Evolutionary conservation across 768 basidiomycete genomes (phyloP), one percentile per base, ranked within the genome.

Genomic region (Leccinum rimulosum): DNA sequence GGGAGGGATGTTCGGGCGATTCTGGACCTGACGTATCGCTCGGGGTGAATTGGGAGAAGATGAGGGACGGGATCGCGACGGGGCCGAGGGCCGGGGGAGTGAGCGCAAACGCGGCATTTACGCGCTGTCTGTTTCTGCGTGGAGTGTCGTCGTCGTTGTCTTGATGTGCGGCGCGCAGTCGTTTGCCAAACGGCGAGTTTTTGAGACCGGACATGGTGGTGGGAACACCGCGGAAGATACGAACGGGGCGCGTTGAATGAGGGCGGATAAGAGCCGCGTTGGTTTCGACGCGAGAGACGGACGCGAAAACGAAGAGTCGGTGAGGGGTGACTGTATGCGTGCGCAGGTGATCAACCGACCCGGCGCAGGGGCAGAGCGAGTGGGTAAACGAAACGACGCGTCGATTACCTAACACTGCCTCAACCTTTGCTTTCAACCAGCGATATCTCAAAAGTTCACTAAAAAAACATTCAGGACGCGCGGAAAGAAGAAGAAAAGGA

Each of bases 171-270:
- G 87, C 87, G 47, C 89, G 84, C n/a, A 92, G 79, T 12, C 90
- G 84, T 69, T 91, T 92, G 47, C 88, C 89, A 74, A 90, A 92
- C 1, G 87, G 88, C 67, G 90, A 91, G 74, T 91, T 91, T 79
- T 88, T 89, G 75, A 91, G 81, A 56, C 84, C 83, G 58, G 88
- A 86, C 88, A 90, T 90, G 50, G 55, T 90, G 50, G 55, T 48
- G 49, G 43, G 58, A 15, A 14, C 15, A 50, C 38, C 48, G 33
- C 25, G 56, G 31, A 9, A 51, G 3, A 30, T 50, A 19, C 9
- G 50, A 27, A 51, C 15, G 51, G 45, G n/a, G 45, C 33, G 52
- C 40, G 35, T 33, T 36, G 56, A 25, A 30, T n/a, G 52, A 0
- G 33, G 2, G 30, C 14, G 25, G 56, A 63, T 49, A 55, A 52